Evolutionary conservation across 257 asterid genomes (phyloP).

Genomic region (Ilex asprella): DNA sequence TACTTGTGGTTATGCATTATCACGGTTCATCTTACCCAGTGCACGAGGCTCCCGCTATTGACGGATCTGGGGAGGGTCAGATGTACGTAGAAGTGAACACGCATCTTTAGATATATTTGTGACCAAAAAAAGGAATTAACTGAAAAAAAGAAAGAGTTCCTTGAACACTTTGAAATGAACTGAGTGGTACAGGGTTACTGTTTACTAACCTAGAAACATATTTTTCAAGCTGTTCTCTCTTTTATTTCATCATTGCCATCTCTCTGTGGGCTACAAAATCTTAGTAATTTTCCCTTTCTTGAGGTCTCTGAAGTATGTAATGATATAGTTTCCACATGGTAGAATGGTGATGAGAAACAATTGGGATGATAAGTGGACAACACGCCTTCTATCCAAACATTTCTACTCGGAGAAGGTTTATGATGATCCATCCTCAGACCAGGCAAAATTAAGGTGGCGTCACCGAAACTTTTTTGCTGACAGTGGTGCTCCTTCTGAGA

Average conservation of each 20-base stretch:
- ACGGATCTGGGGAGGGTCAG: too few relatives aligned
- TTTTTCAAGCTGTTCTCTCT: too few relatives aligned
- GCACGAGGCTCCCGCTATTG: too few relatives aligned
- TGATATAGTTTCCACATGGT: slow-evolving; percentile 13
- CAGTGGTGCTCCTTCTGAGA: slow-evolving; percentile 19
- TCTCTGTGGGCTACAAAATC: neutral
- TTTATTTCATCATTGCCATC: neutral
- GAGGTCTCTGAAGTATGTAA: neutral
- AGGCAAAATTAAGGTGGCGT: slow-evolving; percentile 57
- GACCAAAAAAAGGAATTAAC: too few relatives aligned
- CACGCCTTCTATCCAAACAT: slow-evolving; percentile 44
- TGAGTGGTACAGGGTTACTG: neutral
- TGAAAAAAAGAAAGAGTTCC: neutral
- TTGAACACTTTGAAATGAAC: neutral
- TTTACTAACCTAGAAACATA: too few relatives aligned
- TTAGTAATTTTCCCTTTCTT: neutral
- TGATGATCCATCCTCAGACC: slow-evolving; percentile 52
- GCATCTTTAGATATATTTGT: too few relatives aligned
- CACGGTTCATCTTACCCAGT: too few relatives aligned
- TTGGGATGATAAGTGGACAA: slow-evolving; percentile 30
- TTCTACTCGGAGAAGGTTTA: slow-evolving; percentile 63
- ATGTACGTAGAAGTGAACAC: too few relatives aligned
- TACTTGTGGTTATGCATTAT: too few relatives aligned
- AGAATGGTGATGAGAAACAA: slow-evolving; percentile 62
- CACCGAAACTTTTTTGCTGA: slow-evolving; percentile 41